Evolutionary conservation across 2,329 filamentous ascomycete genomes (phyloP), one percentile per base, ranked within the genome.

Genomic region (Biscogniauxia mediterranea): DNA sequence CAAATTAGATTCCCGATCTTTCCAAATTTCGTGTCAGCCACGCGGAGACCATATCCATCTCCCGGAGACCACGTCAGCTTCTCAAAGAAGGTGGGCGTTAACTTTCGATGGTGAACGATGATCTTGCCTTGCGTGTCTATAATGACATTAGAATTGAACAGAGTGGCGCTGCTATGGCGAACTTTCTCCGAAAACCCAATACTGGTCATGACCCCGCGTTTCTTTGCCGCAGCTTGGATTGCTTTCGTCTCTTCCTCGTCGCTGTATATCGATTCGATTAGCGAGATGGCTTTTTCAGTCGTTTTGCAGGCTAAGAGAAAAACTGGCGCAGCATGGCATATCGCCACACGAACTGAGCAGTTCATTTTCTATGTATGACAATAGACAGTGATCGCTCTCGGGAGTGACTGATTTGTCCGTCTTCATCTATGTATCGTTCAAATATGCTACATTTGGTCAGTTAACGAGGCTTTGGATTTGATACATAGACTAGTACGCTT

Each of bases 41-140:
- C 77, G 1, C 70, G 72, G 3, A 86, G 65, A 0, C 83, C 83
- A 26, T 78, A 59, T 0, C 83, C 83, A 65, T 85, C 83, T 0
- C 83, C 83, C 1, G 78, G 77, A 0, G 75, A 74, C 83, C 83
- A 85, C 0, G 78, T 82, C 21, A 85, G 64, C 64, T 85, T 85
- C 70, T 86, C 84, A 61, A 80, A 85, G 67, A 84, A 85, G 0
- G 83, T 85, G 0, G 83, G 81, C 68, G 83, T 76, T 1, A 85
- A 68, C 59, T 86, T 86, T 1, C 83, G 74, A 60, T 85, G 82
- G 59, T 85, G 82, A 0, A 80, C 76, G 1, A 82, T 60, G 1
- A 85, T 72, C 2, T 79, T 67, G 0, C 83, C 83, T 3, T 76
- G 61, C 1, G 67, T 62, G 0, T 72, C 73, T 52, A 85, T 80